Percentiles rank a stretch among this genome's conserved stretches.
phyloP scores from a whole-genome alignment of 306 rosid species.

The Citrullus mucosospermus region DNA sequence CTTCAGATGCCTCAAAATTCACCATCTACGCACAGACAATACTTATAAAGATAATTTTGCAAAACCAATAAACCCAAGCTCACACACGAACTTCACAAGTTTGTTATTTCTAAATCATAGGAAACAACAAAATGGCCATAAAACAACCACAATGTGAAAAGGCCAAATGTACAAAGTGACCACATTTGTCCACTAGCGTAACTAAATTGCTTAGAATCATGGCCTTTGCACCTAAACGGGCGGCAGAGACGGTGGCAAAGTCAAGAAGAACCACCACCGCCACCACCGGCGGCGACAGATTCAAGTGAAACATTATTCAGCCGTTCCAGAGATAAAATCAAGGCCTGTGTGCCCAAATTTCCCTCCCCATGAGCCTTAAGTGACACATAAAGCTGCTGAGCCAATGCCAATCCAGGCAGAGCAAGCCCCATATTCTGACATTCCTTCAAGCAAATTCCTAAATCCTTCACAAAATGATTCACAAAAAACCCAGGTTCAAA shows the following conservation, averaged over 20 bases:
- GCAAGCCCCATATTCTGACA: slow-evolving; percentile 71
- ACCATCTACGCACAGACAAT: background rate
- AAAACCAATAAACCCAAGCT: background rate
- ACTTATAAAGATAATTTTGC: background rate
- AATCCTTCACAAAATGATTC: slow-evolving; percentile 77
- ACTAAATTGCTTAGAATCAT: background rate
- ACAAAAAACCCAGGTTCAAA: slow-evolving; percentile 72
- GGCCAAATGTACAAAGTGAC: background rate
- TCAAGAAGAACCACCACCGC: background rate
- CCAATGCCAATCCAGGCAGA: slow-evolving; percentile 79
- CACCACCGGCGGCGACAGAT: background rate
- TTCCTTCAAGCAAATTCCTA: slow-evolving; percentile 84
- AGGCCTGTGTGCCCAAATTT: slow-evolving; percentile 61
- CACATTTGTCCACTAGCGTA: background rate
- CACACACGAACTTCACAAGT: background rate
- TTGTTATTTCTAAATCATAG: background rate
- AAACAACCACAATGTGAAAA: background rate
- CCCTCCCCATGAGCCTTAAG: slow-evolving; percentile 81
- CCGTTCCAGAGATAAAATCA: slow-evolving; percentile 60
- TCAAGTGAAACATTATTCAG: slow-evolving; percentile 58
- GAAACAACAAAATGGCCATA: background rate
- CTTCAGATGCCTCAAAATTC: background rate
- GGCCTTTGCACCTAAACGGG: background rate
- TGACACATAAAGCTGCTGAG: slow-evolving; percentile 74
- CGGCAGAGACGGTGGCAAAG: background rate